phyloP scores from a whole-genome alignment of 1,284 basidiomycete species.

The Trametes hirsuta region DNA sequence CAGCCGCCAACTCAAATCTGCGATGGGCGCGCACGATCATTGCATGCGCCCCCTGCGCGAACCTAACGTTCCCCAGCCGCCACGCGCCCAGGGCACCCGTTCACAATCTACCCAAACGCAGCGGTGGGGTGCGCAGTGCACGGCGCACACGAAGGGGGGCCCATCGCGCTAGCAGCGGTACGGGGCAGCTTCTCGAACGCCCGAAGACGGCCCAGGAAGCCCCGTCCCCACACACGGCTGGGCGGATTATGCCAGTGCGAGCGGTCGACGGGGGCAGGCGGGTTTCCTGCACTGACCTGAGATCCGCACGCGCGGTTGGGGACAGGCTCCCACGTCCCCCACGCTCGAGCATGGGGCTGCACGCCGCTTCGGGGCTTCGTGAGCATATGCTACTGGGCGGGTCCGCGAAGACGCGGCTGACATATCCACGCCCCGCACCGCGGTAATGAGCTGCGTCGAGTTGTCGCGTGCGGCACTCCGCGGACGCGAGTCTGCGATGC shows the following conservation, averaged over 20 bases:
- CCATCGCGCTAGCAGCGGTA: neutral
- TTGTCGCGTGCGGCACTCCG: slow-evolving; percentile 1
- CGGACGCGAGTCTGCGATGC: slow-evolving; percentile 1
- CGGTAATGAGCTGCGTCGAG: slow-evolving; percentile 8
- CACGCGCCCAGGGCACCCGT: slow-evolving; percentile 10
- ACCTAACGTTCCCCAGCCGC: neutral
- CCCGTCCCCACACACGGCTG: no score
- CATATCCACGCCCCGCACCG: slow-evolving; percentile 2
- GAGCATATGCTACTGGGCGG: neutral
- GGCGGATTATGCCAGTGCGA: no score
- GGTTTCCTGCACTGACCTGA: no score
- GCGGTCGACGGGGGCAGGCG: no score
- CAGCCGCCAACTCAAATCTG: slow-evolving; percentile 6
- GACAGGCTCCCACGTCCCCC: slow-evolving; percentile 19
- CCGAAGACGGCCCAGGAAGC: neutral
- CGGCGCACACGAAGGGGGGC: neutral
- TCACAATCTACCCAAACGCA: slow-evolving; percentile 12
- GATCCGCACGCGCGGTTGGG: neutral
- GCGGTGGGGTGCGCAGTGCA: neutral
- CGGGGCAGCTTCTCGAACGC: neutral
- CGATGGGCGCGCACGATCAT: slow-evolving; percentile 5
- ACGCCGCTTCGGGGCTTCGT: neutral
- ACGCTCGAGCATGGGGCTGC: slow-evolving; percentile 27
- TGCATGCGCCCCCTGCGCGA: neutral
- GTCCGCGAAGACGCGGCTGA: slow-evolving; percentile 9